Evolutionary conservation across 495 filamentous ascomycete species (phyloP).

Genomic region (Neurospora sp.): DNA sequence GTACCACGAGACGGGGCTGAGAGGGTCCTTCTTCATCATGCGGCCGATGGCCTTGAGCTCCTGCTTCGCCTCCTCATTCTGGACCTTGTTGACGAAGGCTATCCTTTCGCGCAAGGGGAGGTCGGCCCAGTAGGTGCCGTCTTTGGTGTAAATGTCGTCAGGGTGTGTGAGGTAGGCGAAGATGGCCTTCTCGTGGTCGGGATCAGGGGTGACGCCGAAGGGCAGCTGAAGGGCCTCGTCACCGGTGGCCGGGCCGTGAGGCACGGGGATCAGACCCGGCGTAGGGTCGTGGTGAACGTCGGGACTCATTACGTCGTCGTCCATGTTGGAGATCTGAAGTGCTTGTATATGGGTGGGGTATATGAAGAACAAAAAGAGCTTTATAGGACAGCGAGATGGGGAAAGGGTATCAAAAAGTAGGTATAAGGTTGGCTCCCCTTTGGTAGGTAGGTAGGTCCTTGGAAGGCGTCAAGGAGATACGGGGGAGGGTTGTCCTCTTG

Average conservation of each 20-base stretch:
- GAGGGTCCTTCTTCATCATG: constrained; percentile 73
- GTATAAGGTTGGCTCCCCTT: constrained; percentile 1
- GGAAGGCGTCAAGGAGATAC: not conserved
- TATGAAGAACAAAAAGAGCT: not conserved
- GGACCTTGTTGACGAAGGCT: constrained; percentile 59
- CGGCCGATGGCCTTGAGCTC: constrained; percentile 58
- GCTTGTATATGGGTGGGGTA: constrained; percentile 4
- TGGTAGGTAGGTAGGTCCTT: not conserved
- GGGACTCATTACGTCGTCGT: constrained; percentile 26
- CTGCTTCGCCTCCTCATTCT: constrained; percentile 50
- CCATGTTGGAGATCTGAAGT: constrained; percentile 4
- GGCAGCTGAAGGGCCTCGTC: constrained; percentile 16
- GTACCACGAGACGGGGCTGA: constrained; percentile 72
- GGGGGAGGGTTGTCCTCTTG: not conserved
- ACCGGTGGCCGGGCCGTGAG: constrained; percentile 37
- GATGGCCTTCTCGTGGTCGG: constrained; percentile 53
- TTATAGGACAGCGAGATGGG: not conserved
- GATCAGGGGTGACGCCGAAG: constrained; percentile 33
- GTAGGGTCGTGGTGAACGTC: constrained; percentile 33
- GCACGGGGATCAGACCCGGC: constrained; percentile 36
- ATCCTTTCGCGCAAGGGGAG: constrained; percentile 54
- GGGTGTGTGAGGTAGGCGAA: constrained; percentile 68
- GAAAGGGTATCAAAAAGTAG: no score
- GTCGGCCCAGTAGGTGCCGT: constrained; percentile 90
- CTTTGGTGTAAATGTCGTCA: constrained; percentile 67